Evolutionary conservation across 2,329 filamentous ascomycete species (phyloP).

Genomic region (Colletotrichum aenigma): DNA sequence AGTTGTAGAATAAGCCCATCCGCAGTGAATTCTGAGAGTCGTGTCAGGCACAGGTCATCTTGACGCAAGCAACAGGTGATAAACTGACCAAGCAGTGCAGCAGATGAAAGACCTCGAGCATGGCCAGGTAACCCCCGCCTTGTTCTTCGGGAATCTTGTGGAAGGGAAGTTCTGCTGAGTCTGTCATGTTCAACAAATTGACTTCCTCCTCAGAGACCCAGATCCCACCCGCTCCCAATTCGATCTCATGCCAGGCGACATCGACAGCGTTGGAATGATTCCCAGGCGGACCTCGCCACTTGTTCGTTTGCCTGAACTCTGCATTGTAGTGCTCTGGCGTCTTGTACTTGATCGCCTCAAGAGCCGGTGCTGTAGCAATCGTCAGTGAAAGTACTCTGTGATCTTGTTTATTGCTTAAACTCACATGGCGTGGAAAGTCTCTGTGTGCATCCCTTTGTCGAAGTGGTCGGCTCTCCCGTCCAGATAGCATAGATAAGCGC

Average conservation of each 20-base stretch:
- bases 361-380: background rate
- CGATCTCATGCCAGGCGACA: constrained; percentile 9
- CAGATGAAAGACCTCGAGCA: constrained; percentile 11
- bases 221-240: constrained; percentile 5
- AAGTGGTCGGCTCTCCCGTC: fast-evolving
- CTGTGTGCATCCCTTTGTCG: background rate
- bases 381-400: no score
- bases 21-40: background rate
- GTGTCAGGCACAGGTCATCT: background rate
- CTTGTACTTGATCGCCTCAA: background rate
- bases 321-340: constrained; percentile 2
- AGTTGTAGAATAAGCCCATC: constrained; percentile 2
- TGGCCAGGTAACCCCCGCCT: constrained; percentile 2
- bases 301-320: constrained; percentile 10
- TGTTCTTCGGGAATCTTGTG: constrained; percentile 5
- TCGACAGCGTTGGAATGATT: constrained; percentile 5
- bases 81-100: background rate
- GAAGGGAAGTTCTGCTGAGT: constrained; percentile 3
- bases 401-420: background rate
- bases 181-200: background rate
- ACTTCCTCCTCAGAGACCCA: constrained; percentile 1
- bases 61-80: fast-evolving
- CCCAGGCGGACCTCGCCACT: constrained; percentile 6
- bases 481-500: background rate
- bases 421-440: background rate